These are phyloP conservation scores for Phytopythium mirpurense DNA, from an alignment of 352 stramenopile genomes.

Conservation along the genomic window DNA sequence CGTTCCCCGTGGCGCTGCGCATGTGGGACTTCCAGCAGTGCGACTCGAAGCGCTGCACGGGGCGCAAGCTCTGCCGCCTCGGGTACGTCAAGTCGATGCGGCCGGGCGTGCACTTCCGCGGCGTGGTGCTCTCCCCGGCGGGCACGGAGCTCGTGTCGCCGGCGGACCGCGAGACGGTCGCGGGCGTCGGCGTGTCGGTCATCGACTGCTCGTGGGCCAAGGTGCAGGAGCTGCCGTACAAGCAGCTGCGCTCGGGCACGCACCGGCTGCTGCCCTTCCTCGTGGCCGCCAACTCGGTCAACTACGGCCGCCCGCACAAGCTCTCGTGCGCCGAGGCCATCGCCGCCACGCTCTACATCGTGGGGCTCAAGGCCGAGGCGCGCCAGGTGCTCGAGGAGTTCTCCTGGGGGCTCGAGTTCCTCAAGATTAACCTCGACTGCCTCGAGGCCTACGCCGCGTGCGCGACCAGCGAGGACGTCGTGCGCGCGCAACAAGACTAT, in stretches of 20 bases:
- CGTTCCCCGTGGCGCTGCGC: slow-evolving; percentile 77
- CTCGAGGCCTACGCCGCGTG: slow-evolving; percentile 83
- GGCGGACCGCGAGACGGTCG: slow-evolving; percentile 76
- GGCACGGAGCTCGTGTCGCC: slow-evolving; percentile 89
- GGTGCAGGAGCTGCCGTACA: slow-evolving; percentile 94
- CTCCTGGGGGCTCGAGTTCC: slow-evolving; percentile 91
- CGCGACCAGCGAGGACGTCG: slow-evolving; percentile 62
- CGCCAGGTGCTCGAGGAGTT: slow-evolving; percentile 92
- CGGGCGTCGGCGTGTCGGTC: slow-evolving; percentile 88
- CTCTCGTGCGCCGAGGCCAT: slow-evolving; percentile 97
- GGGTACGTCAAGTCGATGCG: slow-evolving; percentile 92
- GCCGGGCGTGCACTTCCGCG: slow-evolving; percentile 90
- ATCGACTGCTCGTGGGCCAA: slow-evolving; percentile 99
- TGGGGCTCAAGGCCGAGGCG: slow-evolving; percentile 88
- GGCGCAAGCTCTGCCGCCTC: slow-evolving; percentile 89
- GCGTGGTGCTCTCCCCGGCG: slow-evolving; percentile 92
- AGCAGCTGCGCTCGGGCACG: slow-evolving; percentile 90
- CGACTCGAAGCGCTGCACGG: slow-evolving; percentile 93
- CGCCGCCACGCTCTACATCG: slow-evolving; percentile 97
- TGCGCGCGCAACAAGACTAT: slow-evolving; percentile 73
- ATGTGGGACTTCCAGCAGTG: slow-evolving; percentile 97
- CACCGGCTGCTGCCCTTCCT: slow-evolving; percentile 97
- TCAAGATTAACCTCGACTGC: slow-evolving; percentile 93
- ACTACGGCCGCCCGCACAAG: slow-evolving; percentile 97
- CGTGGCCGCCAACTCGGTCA: slow-evolving; percentile 98